A percentile compares a stretch with the other conserved stretches of the same genome.
These are phyloP conservation scores for Batkoa obscura DNA, from an alignment of 371 early-diverging fungal species.

Conservation along the genomic window DNA sequence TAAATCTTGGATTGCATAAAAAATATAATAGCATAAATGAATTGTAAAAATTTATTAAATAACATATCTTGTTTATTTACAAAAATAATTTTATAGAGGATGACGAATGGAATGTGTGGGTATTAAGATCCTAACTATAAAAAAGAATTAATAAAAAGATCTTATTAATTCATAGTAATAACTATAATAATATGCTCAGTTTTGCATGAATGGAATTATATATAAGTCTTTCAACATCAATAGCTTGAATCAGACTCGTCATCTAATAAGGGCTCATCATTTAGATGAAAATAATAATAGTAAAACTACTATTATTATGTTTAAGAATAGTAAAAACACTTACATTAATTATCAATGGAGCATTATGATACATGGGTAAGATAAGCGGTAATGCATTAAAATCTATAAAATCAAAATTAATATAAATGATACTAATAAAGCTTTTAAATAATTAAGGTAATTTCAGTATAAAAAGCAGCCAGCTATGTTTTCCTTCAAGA, in stretches of 20 bases:
- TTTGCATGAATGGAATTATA: conserved; percentile 19
- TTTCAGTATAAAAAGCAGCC: background rate
- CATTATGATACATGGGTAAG: too few relatives aligned
- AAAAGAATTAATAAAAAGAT: too few relatives aligned
- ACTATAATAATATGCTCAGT: conserved; percentile 8
- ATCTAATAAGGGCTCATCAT: conserved; percentile 15
- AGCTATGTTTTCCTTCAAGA: background rate
- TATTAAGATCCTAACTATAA: too few relatives aligned
- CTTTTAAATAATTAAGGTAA: background rate
- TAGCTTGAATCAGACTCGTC: conserved; percentile 16
- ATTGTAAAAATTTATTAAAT: too few relatives aligned
- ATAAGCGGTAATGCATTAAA: background rate
- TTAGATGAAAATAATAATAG: conserved; percentile 9
- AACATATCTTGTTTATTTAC: too few relatives aligned
- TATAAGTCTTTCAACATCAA: conserved; percentile 17
- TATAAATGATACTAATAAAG: background rate
- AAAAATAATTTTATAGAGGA: too few relatives aligned
- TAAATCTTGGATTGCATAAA: too few relatives aligned
- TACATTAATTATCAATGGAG: too few relatives aligned
- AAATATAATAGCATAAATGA: too few relatives aligned
- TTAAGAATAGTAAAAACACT: too few relatives aligned
- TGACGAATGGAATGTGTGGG: too few relatives aligned
- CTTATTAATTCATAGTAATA: too few relatives aligned
- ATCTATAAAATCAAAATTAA: background rate
- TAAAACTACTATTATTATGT: background rate